Evolutionary conservation across 495 filamentous ascomycete genomes (phyloP), one percentile per base, ranked within the genome.

Genomic region (Echria macrotheca): DNA sequence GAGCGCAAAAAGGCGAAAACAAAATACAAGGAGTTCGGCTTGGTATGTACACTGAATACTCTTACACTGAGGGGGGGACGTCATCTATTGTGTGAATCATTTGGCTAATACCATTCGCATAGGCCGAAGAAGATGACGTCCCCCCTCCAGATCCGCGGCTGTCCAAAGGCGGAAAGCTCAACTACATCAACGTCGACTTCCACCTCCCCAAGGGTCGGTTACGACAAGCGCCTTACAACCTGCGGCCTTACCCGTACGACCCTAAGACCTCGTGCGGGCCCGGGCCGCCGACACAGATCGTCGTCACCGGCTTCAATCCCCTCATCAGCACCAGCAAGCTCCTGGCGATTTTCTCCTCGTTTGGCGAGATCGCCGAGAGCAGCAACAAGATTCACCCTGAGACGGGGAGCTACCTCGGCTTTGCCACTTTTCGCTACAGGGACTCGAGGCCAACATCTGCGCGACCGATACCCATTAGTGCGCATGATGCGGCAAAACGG

Each of bases 281-380:
- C 29, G 90, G 87, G 4, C 93, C 94, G 19, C 87, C 94, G 5
- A 82, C 80, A 9, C 88, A 95, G 60, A 81, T 99, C 36, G 83
- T 96, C 9, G 87, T 95, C 15, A 89, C 80, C n/a, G 89, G 91
- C 3, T 95, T 96, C 61, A 91, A 96, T 66, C 89, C 93, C 5
- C 70, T 99, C 52, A 85, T 84, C 7, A 77, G 86, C 14, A 82
- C 91, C 53, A 77, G 82, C 42, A 86, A 88, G 46, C 78, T 97
- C 31, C 80, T 73, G n/a, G 81, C 83, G 19, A 75, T 89, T 17
- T 96, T 97, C 56, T 80, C 86, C 18, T 81, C 80, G 25, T 96
- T 85, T 69, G 93, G 93, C 39, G 89, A 95, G 41, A 86, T 99
- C 42, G 81, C 84, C 28, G 85, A 89, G 54, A 83, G 93, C 50